Evolutionary conservation across 1,284 basidiomycete genomes (phyloP).

Genomic region (Austroboletus olivaceoglutinosus): DNA sequence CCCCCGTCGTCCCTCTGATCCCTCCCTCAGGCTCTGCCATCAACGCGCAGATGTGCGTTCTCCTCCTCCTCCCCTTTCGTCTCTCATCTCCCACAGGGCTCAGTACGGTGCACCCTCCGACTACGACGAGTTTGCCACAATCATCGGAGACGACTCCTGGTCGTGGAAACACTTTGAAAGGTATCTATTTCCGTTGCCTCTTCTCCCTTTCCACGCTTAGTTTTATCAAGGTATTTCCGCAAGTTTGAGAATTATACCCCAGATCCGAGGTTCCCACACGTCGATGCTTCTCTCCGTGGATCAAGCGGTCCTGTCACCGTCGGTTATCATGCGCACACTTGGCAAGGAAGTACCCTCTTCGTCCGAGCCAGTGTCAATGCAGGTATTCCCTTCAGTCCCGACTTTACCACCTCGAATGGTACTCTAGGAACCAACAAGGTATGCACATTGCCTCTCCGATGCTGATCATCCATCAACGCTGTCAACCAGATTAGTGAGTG

Average conservation of each 20-base stretch:
- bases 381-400: constrained; percentile 31
- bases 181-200: constrained; percentile 28
- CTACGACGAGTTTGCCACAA: constrained; percentile 65
- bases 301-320: constrained; percentile 49
- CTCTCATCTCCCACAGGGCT: constrained; percentile 42
- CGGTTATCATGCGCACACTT: constrained; percentile 27
- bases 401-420: constrained; percentile 32
- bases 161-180: constrained; percentile 53
- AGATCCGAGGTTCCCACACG: constrained; percentile 44
- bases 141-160: constrained; percentile 60
- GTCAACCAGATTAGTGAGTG: constrained; percentile 39
- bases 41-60: constrained; percentile 60
- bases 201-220: constrained; percentile 1
- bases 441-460: background rate
- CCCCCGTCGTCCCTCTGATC: background rate
- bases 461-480: background rate
- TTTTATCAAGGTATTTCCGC: constrained; percentile 48
- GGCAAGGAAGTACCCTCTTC: constrained; percentile 23
- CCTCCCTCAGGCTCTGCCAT: constrained; percentile 53
- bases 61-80: background rate
- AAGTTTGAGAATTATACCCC: constrained; percentile 59
- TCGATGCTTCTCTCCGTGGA: constrained; percentile 47
- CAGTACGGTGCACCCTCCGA: constrained; percentile 68
- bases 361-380: constrained; percentile 29
- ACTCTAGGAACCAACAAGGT: constrained; percentile 34